phyloP scores from a whole-genome alignment of 2,329 filamentous ascomycete genomes.

The Sporothrix humicola region DNA sequence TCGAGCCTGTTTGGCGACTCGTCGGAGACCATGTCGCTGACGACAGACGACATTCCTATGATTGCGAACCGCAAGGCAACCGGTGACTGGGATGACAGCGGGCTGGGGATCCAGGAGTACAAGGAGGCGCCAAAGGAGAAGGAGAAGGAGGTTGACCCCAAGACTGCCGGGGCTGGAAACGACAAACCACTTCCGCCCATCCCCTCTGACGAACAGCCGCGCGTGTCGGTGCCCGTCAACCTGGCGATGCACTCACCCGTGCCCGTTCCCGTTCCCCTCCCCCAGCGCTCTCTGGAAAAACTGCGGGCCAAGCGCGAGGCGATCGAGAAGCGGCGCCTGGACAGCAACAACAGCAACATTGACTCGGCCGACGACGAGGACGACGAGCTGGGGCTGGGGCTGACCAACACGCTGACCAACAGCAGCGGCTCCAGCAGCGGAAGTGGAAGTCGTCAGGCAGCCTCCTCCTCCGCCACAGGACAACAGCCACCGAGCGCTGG shows the following conservation, averaged over 20 bases:
- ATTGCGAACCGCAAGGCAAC: slow-evolving; percentile 74
- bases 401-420: slow-evolving; percentile 31
- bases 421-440: slow-evolving; percentile 42
- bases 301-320: slow-evolving; percentile 76
- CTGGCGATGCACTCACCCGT: slow-evolving; percentile 57
- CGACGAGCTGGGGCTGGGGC: slow-evolving; percentile 73
- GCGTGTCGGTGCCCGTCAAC: slow-evolving; percentile 64
- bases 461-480: background rate
- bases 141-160: no score
- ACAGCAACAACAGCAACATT: slow-evolving; percentile 61
- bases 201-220: slow-evolving; percentile 48
- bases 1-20: slow-evolving; percentile 85
- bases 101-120: slow-evolving; percentile 74
- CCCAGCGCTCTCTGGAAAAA: slow-evolving; percentile 73
- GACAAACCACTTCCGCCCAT: slow-evolving; percentile 29
- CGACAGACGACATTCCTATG: slow-evolving; percentile 77
- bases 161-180: no score
- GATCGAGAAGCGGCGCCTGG: slow-evolving; percentile 72
- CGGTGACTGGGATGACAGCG: slow-evolving; percentile 79
- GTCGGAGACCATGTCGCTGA: slow-evolving; percentile 66
- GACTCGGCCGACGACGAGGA: slow-evolving; percentile 96
- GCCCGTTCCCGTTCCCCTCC: slow-evolving; percentile 52
- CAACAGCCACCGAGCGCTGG: slow-evolving; percentile 36
- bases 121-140: no score
- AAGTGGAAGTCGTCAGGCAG: slow-evolving; percentile 47